A percentile compares a stretch with the other conserved stretches of the same genome.
Conservation (phyloP, 2,329 filamentous ascomycete species). For the Colletotrichum sp. region DNA sequence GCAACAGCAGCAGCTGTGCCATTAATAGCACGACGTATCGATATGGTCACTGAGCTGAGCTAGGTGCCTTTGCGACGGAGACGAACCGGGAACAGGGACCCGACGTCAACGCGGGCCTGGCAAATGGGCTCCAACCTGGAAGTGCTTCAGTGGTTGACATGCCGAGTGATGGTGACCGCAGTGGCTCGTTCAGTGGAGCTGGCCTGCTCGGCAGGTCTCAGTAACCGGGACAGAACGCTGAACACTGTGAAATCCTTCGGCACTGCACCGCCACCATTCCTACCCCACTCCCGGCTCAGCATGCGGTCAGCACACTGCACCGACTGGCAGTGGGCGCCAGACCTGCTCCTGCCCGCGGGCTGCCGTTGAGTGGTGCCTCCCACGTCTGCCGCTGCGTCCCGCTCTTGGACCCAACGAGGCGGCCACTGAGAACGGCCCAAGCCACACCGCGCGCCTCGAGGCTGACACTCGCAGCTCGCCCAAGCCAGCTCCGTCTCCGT, state of each 20-base stretch:
- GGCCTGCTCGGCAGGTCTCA: not conserved
- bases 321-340: not conserved
- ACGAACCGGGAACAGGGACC: not conserved
- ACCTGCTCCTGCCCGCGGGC: not conserved
- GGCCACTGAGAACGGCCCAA: conserved; percentile 2
- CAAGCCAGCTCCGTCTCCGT: not conserved
- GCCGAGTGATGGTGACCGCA: not conserved
- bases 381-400: not conserved
- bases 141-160: not conserved
- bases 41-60: not conserved
- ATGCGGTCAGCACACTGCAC: not conserved
- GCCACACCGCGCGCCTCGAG: conserved; percentile 17
- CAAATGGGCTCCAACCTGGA: not conserved
- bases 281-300: conserved; percentile 2
- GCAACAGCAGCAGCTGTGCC: not conserved
- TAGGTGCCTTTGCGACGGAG: not conserved
- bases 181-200: not conserved
- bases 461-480: conserved; percentile 14
- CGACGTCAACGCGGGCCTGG: not conserved
- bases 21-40: conserved; percentile 11
- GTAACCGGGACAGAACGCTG: not conserved
- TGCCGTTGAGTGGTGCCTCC: not conserved
- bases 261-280: conserved; percentile 14
- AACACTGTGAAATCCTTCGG: not conserved
- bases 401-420: not conserved